phyloP scores from a whole-genome alignment of 2,329 filamentous ascomycete genomes.

The Pestalotiopsis sp. region DNA sequence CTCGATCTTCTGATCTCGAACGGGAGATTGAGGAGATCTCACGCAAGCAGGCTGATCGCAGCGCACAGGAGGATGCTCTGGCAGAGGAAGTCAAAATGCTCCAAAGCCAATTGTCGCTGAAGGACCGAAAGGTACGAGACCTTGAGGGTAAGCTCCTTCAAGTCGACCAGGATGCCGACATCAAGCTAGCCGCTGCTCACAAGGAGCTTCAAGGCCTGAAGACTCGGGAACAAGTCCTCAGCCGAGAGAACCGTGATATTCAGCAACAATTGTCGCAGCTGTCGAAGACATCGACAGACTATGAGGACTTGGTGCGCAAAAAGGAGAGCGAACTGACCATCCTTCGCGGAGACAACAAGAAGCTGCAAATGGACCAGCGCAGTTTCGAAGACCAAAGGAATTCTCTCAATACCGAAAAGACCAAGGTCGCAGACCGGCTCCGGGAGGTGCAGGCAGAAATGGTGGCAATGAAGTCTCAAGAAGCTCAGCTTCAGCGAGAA shows the following conservation, averaged over 20 bases:
- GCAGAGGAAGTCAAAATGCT: slow-evolving; percentile 87
- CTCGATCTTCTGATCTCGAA: slow-evolving; percentile 70
- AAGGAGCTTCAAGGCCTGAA: slow-evolving; percentile 79
- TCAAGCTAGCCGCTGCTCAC: slow-evolving; percentile 75
- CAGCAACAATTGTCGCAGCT: slow-evolving; percentile 84
- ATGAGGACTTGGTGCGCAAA: slow-evolving; percentile 87
- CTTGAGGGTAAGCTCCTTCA: slow-evolving; percentile 82
- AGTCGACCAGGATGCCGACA: slow-evolving; percentile 83
- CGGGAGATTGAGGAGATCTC: slow-evolving; percentile 69
- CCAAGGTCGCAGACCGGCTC: slow-evolving; percentile 72
- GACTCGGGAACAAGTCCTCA: slow-evolving; percentile 72
- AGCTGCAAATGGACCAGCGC: slow-evolving; percentile 77
- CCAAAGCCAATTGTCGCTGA: slow-evolving; percentile 83
- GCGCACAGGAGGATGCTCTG: slow-evolving; percentile 73
- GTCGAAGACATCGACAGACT: slow-evolving; percentile 88
- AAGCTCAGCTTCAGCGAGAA: slow-evolving; percentile 82
- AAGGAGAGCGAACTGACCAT: slow-evolving; percentile 93
- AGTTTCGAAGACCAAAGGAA: slow-evolving; percentile 78
- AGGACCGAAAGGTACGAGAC: slow-evolving; percentile 87
- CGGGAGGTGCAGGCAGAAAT: slow-evolving; percentile 86
- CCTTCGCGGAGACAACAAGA: slow-evolving; percentile 80
- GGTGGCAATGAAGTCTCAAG: slow-evolving; percentile 82
- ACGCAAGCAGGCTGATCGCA: slow-evolving; percentile 69
- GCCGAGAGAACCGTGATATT: slow-evolving; percentile 78
- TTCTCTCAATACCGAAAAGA: slow-evolving; percentile 71